Conservation (phyloP, 208 protist genomes). For the Entamoeba invadens region DNA sequence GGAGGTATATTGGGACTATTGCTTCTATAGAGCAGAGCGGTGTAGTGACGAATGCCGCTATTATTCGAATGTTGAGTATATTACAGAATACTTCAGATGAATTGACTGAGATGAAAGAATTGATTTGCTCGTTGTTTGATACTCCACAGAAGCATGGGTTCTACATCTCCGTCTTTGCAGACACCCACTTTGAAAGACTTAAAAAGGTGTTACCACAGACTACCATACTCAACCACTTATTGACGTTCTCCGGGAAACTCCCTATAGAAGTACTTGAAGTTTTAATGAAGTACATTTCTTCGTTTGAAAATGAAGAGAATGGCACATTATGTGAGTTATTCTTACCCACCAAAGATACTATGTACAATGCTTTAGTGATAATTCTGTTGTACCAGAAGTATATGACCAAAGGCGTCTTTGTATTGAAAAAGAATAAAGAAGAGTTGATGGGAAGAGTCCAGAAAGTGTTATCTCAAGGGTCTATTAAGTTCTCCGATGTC, state of each 20-base stretch:
- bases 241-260: not conserved
- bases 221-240: not conserved
- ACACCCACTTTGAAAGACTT: not conserved
- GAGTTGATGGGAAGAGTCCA: too few species aligned
- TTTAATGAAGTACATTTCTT: not conserved
- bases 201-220: not conserved
- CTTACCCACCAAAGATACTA: too few species aligned
- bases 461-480: too few species aligned
- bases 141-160: not conserved
- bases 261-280: not conserved
- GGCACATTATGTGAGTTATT: not conserved
- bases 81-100: not conserved
- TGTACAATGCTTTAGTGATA: too few species aligned
- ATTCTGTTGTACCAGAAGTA: too few species aligned
- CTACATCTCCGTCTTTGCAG: not conserved
- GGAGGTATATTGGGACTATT: not conserved
- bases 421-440: too few species aligned
- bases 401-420: too few species aligned
- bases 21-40: not conserved
- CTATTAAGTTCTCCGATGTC: too few species aligned
- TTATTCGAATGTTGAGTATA: not conserved
- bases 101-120: not conserved
- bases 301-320: not conserved
- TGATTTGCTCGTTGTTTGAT: not conserved
- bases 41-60: not conserved